Conservation (phyloP, 805 yeast species). For the Alloascoidea hylecoeti region DNA sequence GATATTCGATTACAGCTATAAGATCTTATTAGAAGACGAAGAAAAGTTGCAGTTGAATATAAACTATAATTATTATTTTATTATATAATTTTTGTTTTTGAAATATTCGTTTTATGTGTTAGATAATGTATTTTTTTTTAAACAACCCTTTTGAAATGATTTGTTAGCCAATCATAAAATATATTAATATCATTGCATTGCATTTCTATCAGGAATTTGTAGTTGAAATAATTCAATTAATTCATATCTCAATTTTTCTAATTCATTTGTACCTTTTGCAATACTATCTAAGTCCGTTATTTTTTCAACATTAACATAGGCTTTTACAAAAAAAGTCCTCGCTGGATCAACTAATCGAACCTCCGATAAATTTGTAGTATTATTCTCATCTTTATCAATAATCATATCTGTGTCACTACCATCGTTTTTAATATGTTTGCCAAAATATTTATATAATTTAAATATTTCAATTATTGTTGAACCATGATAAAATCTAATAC, state of each 20-base stretch:
- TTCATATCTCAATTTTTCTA: conserved; percentile 48
- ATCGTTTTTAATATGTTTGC: neutral
- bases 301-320: conserved; percentile 55
- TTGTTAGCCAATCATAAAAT: neutral
- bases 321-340: conserved; percentile 29
- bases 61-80: too few relatives aligned
- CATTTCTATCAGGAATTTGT: conserved; percentile 61
- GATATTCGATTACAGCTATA: too few relatives aligned
- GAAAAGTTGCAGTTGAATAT: too few relatives aligned
- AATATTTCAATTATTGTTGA: conserved; percentile 42
- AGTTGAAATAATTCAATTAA: conserved; percentile 55
- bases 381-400: conserved; percentile 3
- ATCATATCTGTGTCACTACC: conserved; percentile 4
- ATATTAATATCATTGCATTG: conserved; percentile 38
- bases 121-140: conserved; percentile 2
- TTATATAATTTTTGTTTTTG: neutral
- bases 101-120: neutral
- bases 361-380: conserved; percentile 1
- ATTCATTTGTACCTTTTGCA: conserved; percentile 46
- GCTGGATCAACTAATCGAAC: conserved; percentile 13
- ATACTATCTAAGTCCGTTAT: conserved; percentile 66
- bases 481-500: conserved; percentile 46
- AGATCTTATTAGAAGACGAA: too few relatives aligned
- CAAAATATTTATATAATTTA: conserved; percentile 19
- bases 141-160: conserved; percentile 4